Evolutionary conservation across 345 rosid genomes (phyloP).

Genomic region (Melastoma malabathricum): DNA sequence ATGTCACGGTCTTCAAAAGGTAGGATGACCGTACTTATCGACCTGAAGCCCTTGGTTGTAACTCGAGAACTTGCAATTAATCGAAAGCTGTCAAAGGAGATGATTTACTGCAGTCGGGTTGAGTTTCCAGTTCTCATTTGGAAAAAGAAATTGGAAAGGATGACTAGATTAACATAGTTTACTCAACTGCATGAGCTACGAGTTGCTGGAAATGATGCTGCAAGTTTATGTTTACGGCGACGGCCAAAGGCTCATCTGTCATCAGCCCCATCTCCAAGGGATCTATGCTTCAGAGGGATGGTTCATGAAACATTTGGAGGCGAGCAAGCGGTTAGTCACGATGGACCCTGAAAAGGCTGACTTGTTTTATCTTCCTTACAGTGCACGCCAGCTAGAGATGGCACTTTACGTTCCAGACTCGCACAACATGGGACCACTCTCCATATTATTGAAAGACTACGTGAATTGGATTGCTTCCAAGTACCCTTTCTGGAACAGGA

Average conservation of each 20-base stretch:
- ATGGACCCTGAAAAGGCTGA: constrained; percentile 71
- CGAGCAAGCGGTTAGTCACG: constrained; percentile 57
- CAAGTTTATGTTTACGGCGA: constrained; percentile 69
- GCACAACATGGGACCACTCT: constrained; percentile 55
- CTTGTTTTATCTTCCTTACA: constrained; percentile 81
- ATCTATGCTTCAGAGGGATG: constrained; percentile 97
- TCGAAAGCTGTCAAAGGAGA: neutral
- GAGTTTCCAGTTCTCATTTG: too few relatives aligned
- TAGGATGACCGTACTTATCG: constrained; percentile 6
- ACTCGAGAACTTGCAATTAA: too few relatives aligned
- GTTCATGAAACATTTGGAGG: constrained; percentile 82
- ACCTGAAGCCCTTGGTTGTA: neutral
- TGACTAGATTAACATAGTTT: constrained; percentile 2
- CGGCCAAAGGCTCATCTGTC: constrained; percentile 69
- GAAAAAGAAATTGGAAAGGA: too few relatives aligned
- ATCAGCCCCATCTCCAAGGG: constrained; percentile 53
- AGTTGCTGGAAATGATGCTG: constrained; percentile 74
- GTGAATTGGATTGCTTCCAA: constrained; percentile 55
- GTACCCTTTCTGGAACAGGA: constrained; percentile 84
- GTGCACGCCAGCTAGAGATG: constrained; percentile 53
- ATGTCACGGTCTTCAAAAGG: constrained; percentile 67
- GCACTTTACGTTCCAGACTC: constrained; percentile 51
- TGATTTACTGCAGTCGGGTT: too few relatives aligned
- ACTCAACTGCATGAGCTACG: constrained; percentile 53
- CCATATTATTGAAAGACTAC: constrained; percentile 45